Percentiles rank a stretch among this genome's conserved stretches.
These are phyloP conservation scores for Trametes sp. DNA, from an alignment of 1,284 basidiomycete species.

Conservation along the genomic window DNA sequence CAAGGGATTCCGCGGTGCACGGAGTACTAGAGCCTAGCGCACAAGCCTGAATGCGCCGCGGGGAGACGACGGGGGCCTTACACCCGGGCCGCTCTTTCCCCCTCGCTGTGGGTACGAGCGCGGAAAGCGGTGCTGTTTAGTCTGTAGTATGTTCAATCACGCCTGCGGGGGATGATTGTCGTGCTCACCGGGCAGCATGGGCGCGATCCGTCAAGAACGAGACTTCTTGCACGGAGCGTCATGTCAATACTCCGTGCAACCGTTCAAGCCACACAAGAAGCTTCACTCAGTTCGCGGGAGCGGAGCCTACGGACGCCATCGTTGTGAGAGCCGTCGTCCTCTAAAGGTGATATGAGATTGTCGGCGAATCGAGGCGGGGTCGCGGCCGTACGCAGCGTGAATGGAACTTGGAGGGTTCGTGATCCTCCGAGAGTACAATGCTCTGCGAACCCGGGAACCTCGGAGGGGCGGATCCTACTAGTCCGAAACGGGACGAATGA, in stretches of 20 bases:
- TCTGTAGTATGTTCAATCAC: background rate
- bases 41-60: no score
- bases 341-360: background rate
- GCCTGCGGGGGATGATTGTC: background rate
- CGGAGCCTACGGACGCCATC: background rate
- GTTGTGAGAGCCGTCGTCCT: background rate
- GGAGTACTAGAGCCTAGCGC: no score
- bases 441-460: background rate
- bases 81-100: background rate
- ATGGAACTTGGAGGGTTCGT: background rate
- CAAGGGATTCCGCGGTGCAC: no score
- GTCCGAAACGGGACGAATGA: background rate
- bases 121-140: constrained; percentile 2
- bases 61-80: no score
- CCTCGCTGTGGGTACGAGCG: background rate
- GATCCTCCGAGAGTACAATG: no score
- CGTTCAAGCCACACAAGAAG: background rate
- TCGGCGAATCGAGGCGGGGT: background rate
- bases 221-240: background rate
- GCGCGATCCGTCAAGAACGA: background rate
- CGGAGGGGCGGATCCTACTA: background rate
- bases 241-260: background rate
- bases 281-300: background rate
- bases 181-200: background rate
- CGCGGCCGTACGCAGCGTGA: background rate